Conservation (phyloP, 495 filamentous ascomycete species). For the Neurospora cerealis region DNA sequence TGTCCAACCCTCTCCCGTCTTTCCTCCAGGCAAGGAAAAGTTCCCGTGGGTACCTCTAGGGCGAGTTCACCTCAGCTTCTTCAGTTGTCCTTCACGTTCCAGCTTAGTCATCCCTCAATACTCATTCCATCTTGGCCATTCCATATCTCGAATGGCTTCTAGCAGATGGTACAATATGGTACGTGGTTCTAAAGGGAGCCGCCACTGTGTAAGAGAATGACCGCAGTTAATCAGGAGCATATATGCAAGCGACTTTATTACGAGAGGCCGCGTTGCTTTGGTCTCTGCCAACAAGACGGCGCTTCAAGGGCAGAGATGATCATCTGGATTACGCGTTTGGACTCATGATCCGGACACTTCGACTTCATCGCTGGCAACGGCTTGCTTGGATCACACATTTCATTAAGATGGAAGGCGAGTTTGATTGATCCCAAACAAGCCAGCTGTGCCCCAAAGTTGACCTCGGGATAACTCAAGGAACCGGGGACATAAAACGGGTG, state of each 20-base stretch:
- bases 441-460: neutral
- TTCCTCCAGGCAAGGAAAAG: neutral
- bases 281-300: neutral
- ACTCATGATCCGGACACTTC: neutral
- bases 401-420: neutral
- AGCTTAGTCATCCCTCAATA: neutral
- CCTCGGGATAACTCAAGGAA: neutral
- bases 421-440: neutral
- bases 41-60: neutral
- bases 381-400: neutral
- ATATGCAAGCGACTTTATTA: neutral
- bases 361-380: neutral
- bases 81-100: neutral
- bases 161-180: neutral
- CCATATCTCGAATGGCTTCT: neutral
- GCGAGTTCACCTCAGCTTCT: neutral
- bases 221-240: neutral
- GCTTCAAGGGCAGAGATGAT: neutral
- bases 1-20: neutral
- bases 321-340: neutral
- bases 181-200: neutral
- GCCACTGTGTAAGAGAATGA: neutral
- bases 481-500: neutral
- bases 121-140: neutral
- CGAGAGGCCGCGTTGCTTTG: neutral